phyloP scores from a whole-genome alignment of 495 filamentous ascomycete genomes.

The Letharia lupina region DNA sequence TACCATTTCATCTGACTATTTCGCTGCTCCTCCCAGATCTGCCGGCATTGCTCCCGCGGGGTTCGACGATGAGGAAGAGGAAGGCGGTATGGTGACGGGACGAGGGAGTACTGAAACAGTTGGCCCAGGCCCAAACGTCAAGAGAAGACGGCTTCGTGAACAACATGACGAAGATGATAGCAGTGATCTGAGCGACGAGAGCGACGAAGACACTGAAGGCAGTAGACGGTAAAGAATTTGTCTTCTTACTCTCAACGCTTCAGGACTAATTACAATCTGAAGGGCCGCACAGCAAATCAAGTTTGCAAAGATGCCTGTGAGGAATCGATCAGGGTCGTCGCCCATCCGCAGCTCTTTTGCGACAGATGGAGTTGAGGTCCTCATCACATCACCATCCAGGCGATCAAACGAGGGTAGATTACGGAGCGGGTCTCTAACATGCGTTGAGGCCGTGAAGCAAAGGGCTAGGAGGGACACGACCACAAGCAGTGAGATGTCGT shows the following conservation, averaged over 20 bases:
- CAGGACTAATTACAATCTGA: not conserved
- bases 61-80: slow-evolving; percentile 63
- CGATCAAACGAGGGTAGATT: slow-evolving; percentile 42
- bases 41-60: slow-evolving; percentile 37
- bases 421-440: slow-evolving; percentile 67
- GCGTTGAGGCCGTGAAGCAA: slow-evolving; percentile 64
- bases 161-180: slow-evolving; percentile 94
- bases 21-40: slow-evolving; percentile 55
- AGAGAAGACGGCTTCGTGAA: slow-evolving; percentile 48
- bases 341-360: slow-evolving; percentile 57
- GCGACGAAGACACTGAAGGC: slow-evolving; percentile 74
- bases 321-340: slow-evolving; percentile 77
- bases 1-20: slow-evolving; percentile 83
- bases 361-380: slow-evolving; percentile 45
- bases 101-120: slow-evolving; percentile 65
- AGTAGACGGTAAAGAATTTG: slow-evolving; percentile 31
- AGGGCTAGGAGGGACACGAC: slow-evolving; percentile 74
- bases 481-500: slow-evolving; percentile 87
- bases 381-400: slow-evolving; percentile 47
- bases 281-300: slow-evolving; percentile 73
- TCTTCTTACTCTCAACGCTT: slow-evolving; percentile 21
- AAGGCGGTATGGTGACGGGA: slow-evolving; percentile 72
- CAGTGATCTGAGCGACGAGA: slow-evolving; percentile 92
- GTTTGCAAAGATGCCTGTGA: slow-evolving; percentile 90
- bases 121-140: slow-evolving; percentile 50